A percentile compares a stretch with the other conserved stretches of the same genome.
Conservation (phyloP, 176 grass and related monocot genomes). For the Paspalum vaginatum region DNA sequence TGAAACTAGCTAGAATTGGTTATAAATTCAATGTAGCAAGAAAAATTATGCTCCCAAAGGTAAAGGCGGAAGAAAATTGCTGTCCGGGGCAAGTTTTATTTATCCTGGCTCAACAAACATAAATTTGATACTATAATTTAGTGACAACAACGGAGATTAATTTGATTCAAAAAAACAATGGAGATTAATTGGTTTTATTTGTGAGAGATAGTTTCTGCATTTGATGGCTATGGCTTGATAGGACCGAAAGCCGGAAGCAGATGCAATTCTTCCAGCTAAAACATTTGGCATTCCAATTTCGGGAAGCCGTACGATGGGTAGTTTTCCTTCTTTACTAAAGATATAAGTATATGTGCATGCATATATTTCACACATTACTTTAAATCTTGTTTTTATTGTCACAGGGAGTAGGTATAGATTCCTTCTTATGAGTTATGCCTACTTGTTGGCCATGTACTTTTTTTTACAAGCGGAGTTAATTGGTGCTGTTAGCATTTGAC, state of each 20-base stretch:
- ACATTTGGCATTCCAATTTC: conserved; percentile 15
- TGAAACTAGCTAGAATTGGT: too few relatives aligned
- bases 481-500: too few relatives aligned
- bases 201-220: background rate
- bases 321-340: background rate
- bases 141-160: background rate
- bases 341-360: background rate
- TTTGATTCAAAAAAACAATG: too few relatives aligned
- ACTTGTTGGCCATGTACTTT: background rate
- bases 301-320: background rate
- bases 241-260: too few relatives aligned
- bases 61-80: too few relatives aligned
- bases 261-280: background rate
- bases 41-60: too few relatives aligned
- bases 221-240: background rate
- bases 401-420: background rate
- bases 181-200: background rate
- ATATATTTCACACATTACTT: background rate
- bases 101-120: background rate
- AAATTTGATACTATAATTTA: background rate
- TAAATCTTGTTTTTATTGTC: background rate
- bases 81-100: too few relatives aligned
- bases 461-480: background rate
- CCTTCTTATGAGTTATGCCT: background rate
- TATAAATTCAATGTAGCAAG: too few relatives aligned